Evolutionary conservation across 495 filamentous ascomycete species (phyloP).

Genomic region (Neurospora discreta): DNA sequence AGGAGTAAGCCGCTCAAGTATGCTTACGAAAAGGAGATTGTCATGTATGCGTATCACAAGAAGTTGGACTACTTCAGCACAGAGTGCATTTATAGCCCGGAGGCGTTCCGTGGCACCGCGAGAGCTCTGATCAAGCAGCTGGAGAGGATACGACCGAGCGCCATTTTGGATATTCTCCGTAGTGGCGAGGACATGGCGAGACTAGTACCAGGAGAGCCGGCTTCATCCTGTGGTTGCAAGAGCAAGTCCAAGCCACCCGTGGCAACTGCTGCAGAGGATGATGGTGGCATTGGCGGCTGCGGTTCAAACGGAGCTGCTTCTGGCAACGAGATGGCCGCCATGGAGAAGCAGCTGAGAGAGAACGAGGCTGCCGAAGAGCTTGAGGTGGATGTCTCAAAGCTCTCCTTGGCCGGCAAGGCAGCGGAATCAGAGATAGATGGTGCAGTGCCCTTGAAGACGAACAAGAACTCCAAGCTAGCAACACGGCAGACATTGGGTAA

Average conservation of each 20-base stretch:
- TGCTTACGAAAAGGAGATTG: slow-evolving; percentile 98
- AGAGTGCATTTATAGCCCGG: slow-evolving; percentile 95
- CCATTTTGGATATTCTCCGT: slow-evolving; percentile 86
- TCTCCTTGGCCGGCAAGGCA: slow-evolving; percentile 12
- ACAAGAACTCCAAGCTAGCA: slow-evolving; percentile 15
- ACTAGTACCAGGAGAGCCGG: slow-evolving; percentile 54
- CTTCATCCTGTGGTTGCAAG: slow-evolving; percentile 27
- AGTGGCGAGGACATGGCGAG: slow-evolving; percentile 94
- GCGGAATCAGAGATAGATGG: slow-evolving; percentile 6
- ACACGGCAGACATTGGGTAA: slow-evolving; percentile 63
- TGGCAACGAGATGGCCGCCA: slow-evolving; percentile 83
- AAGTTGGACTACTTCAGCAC: slow-evolving; percentile 96
- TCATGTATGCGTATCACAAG: slow-evolving; percentile 92
- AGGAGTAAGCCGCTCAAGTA: slow-evolving; percentile 95
- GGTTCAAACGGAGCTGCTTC: slow-evolving; percentile 61
- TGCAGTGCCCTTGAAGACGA: slow-evolving; percentile 7
- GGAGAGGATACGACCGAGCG: slow-evolving; percentile 83
- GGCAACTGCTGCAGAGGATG: slow-evolving; percentile 45
- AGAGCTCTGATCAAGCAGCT: slow-evolving; percentile 87
- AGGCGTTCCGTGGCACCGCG: slow-evolving; percentile 93
- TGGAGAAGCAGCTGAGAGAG: slow-evolving; percentile 65
- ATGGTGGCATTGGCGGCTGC: slow-evolving; percentile 49
- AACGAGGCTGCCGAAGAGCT: slow-evolving; percentile 52
- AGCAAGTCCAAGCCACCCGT: slow-evolving; percentile 24
- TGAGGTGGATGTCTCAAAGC: slow-evolving; percentile 61